Conservation (phyloP, 257 asterid genomes). For the Phtheirospermum japonicum region DNA sequence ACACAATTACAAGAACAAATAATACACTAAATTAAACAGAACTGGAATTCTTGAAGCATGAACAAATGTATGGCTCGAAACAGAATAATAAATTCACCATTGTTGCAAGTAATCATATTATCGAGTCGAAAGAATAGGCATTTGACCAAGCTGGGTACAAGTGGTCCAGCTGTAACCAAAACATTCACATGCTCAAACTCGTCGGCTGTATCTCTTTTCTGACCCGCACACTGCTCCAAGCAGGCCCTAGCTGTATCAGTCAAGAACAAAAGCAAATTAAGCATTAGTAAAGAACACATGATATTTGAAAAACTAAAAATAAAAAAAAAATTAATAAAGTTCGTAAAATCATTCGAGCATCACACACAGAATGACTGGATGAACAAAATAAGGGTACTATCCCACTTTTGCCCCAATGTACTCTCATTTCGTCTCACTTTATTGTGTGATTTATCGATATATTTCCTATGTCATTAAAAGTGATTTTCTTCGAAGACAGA, state of each 20-base stretch:
- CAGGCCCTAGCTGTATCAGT: conserved; percentile 63
- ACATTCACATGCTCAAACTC: conserved; percentile 61
- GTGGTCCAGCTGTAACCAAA: conserved; percentile 86
- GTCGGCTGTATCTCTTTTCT: conserved; percentile 33
- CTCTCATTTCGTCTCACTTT: no score
- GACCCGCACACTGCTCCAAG: conserved; percentile 79
- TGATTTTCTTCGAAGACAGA: no score
- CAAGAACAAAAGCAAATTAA: conserved; percentile 8
- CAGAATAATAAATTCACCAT: conserved; percentile 49
- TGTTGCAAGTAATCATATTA: conserved; percentile 52
- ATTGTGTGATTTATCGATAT: no score
- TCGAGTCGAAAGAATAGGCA: conserved; percentile 79
- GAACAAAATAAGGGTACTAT: not conserved
- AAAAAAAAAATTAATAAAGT: not conserved
- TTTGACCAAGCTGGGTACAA: conserved; percentile 90
- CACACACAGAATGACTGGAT: not conserved
- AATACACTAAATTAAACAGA: no score
- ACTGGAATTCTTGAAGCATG: not conserved
- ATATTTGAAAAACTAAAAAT: not conserved
- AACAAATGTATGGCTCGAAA: not conserved
- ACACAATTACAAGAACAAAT: no score
- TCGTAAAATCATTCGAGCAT: not conserved
- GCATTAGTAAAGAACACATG: not conserved
- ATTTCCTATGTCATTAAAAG: no score
- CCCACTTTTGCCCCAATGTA: no score